Evolutionary conservation across 2,329 filamentous ascomycete species (phyloP), one percentile per base, ranked within the genome.

Genomic region (Monosporascus sp.): DNA sequence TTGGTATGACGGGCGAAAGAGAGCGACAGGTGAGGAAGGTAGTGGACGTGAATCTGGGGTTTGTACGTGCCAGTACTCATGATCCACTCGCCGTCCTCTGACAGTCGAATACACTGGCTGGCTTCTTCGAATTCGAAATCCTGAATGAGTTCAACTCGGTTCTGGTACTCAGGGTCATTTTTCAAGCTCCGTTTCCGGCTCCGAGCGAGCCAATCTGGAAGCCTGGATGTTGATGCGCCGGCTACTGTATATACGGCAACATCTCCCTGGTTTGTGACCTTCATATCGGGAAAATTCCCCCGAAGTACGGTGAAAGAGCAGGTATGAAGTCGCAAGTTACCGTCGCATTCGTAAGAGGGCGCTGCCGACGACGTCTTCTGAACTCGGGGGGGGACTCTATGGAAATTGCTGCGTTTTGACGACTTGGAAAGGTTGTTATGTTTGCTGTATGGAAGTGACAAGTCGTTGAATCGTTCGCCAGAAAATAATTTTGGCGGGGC

Each of bases 41-140:
- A 90, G 72, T 99, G 95, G n/a, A 90, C 88, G 67, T 97, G 94
- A 54, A 97, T 96, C 70, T 96, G 90, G 1, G 88, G 86, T 66
- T 89, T 69, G 52, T 69, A 87, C 51, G 83, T 86, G 75, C 90
- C 91, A 50, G 92, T 95, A 65, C 89, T 95, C 89, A 97, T 94
- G 41, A 94, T 85, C 92, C 94, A 99, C 68, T 97, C 87, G 48
- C 93, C 93, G 81, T 99, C 94, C 54, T 96, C 92, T 63, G 90
- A 96, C 58, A 94, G 83, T 49, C 90, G 83, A 58, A 99, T 84
- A 68, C 93, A 97, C 61, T 87, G 84, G 67, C 91, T 96, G 41
- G 95, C 93, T 73, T 96, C 92, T 65, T 97, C 92, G 65, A 99
- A 97, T 67, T 95, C 92, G 70, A 99, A 99, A 68, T 99, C 94